These are phyloP conservation scores for Maudiozyma turicensis DNA, from an alignment of 805 yeast species.

Conservation along the genomic window DNA sequence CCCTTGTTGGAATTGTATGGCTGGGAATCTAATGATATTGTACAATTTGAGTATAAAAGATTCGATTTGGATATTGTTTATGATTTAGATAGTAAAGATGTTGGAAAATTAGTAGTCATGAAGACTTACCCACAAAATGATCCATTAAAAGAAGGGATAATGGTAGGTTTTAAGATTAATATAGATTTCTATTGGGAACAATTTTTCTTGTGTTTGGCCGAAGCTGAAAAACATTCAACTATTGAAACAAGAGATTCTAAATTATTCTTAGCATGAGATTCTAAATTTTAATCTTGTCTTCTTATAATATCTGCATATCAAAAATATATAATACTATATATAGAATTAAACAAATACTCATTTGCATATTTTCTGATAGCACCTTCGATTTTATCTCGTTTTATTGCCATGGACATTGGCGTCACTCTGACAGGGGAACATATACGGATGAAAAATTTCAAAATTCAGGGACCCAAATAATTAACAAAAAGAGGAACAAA, in stretches of 20 bases:
- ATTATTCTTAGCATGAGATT: too few relatives aligned
- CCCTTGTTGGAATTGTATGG: conserved; percentile 41
- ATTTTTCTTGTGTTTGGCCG: conserved; percentile 31
- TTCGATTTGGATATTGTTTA: conserved; percentile 20
- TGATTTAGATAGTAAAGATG: conserved; percentile 39
- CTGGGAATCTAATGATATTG: conserved; percentile 16
- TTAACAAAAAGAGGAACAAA: neutral
- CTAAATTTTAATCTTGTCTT: too few relatives aligned
- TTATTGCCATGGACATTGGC: too few relatives aligned
- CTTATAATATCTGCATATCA: too few relatives aligned
- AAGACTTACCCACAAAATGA: conserved; percentile 17
- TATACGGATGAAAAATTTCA: too few relatives aligned
- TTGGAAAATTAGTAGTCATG: conserved; percentile 43
- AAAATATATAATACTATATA: too few relatives aligned
- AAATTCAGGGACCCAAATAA: too few relatives aligned
- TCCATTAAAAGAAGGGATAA: conserved; percentile 26
- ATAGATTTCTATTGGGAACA: conserved; percentile 39
- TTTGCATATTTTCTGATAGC: too few relatives aligned
- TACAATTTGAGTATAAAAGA: conserved; percentile 16
- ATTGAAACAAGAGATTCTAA: conserved; percentile 6
- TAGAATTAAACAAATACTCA: too few relatives aligned
- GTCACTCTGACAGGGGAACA: too few relatives aligned
- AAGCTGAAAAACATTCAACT: conserved; percentile 28
- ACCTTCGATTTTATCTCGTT: too few relatives aligned
- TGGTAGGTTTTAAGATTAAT: conserved; percentile 33